Conservation (phyloP, 306 rosid genomes). For the Vigna trinervia region DNA sequence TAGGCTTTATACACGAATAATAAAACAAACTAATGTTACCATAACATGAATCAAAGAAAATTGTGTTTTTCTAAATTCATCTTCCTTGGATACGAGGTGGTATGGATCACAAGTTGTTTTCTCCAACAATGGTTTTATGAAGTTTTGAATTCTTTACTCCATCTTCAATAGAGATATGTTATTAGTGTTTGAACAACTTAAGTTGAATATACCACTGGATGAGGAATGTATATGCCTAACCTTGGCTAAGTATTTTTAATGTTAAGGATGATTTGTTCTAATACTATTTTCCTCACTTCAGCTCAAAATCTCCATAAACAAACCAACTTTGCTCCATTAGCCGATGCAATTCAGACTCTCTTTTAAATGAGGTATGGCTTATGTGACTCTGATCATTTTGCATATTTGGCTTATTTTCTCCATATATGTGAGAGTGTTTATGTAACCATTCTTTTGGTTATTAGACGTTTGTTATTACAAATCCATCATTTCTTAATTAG, state of each 20-base stretch:
- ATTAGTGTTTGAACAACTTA: too few relatives aligned
- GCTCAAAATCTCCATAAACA: constrained; percentile 88
- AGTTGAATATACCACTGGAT: too few relatives aligned
- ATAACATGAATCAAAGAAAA: too few relatives aligned
- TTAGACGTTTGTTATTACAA: constrained; percentile 33
- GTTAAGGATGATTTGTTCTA: constrained; percentile 45
- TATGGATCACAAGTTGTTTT: too few relatives aligned
- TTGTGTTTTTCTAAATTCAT: too few relatives aligned
- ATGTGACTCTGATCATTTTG: constrained; percentile 10
- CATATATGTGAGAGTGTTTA: background rate
- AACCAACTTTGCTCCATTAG: constrained; percentile 92
- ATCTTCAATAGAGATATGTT: too few relatives aligned
- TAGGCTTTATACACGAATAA: too few relatives aligned
- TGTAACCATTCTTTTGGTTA: constrained; percentile 27
- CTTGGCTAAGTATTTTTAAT: constrained; percentile 41
- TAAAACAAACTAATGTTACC: too few relatives aligned
- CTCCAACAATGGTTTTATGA: too few relatives aligned
- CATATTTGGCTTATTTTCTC: too few relatives aligned
- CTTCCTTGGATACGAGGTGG: too few relatives aligned
- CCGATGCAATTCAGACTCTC: constrained; percentile 89
- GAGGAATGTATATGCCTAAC: background rate
- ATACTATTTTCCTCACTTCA: constrained; percentile 55
- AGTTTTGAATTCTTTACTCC: too few relatives aligned
- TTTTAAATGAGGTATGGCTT: constrained; percentile 79
- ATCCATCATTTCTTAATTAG: constrained; percentile 6